Base-by-base conservation (phyloP, 1,284 basidiomycete genomes). In the Testicularia cyperi region DNA sequence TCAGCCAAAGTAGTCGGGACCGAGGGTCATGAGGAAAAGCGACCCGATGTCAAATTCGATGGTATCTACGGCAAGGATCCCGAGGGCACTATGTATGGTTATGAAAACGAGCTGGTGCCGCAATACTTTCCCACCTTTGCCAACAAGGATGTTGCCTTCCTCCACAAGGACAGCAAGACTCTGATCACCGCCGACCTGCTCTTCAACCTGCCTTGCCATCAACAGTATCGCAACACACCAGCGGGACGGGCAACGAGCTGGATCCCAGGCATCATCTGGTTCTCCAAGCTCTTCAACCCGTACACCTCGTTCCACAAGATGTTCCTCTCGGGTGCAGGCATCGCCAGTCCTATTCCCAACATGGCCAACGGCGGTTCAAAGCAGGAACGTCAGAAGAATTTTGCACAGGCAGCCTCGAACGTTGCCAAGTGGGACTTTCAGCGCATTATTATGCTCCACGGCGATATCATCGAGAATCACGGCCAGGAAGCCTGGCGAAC, bases 361-460 rank as follows among this genome's bases (percentile, higher is more conserved):
- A 22, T 46, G n/a, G 27, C 34, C 20, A 54, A 53, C 2, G 68
- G 65, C 12, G 62, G 28, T 22, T 83, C 21, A 84, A 42, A 41
- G 19, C 25, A 55, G 19, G 68, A 72, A 26, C 40, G 52, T 27
- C 44, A 52, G 39, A 61, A 49, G 35, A 45, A 54, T 32, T 70
- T 72, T 49, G 68, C 68, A 15, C 45, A 58, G 27, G 65, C 89
- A 66, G 85, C 83, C 3, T 83, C 81, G 63, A 85, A 81, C 1
- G 88, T 92, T 2, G 81, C 84, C 1, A 81, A 78, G 2, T 92
- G 90, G 90, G 86, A 92, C 66, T 92, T 91, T 75, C 83, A 88
- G 22, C 81, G 88, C 32, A 87, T 97, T 70, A 90, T 96, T 48
- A 89, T 90, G 34, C 94, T 91, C 70, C 92, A 96, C 77, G 92